Conservation (phyloP, 495 filamentous ascomycete genomes). For the Neurospora sp. region DNA sequence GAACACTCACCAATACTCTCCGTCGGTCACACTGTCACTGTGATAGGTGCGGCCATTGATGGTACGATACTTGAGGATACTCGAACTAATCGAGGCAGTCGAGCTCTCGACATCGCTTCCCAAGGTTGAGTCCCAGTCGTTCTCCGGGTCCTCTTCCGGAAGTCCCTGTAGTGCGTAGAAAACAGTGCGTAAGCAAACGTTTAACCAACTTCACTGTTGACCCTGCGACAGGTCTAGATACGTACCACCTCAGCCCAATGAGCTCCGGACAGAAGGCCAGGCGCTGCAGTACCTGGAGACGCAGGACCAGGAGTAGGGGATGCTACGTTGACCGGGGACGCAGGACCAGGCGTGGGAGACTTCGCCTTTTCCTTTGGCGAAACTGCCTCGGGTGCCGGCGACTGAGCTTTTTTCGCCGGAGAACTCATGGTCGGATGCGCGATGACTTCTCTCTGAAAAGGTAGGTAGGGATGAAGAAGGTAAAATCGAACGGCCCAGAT, state of each 20-base stretch:
- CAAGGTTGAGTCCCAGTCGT: conserved; percentile 29
- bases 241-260: conserved; percentile 6
- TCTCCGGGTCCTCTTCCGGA: conserved; percentile 1
- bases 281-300: background rate
- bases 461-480: background rate
- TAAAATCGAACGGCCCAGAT: background rate
- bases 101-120: conserved; percentile 21
- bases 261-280: background rate
- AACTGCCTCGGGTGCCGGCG: background rate
- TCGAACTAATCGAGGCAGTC: conserved; percentile 35
- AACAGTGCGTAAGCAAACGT: background rate
- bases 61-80: conserved; percentile 34
- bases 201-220: background rate
- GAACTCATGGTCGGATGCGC: background rate
- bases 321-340: background rate
- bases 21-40: conserved; percentile 21
- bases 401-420: background rate
- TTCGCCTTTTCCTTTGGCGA: background rate
- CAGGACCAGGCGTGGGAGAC: background rate
- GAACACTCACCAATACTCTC: conserved; percentile 14
- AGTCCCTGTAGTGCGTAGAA: background rate
- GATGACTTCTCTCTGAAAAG: background rate
- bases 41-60: conserved; percentile 31
- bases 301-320: background rate
- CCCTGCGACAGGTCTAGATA: background rate